phyloP scores from a whole-genome alignment of 2,329 filamentous ascomycete species.

The Penicillium sp. region DNA sequence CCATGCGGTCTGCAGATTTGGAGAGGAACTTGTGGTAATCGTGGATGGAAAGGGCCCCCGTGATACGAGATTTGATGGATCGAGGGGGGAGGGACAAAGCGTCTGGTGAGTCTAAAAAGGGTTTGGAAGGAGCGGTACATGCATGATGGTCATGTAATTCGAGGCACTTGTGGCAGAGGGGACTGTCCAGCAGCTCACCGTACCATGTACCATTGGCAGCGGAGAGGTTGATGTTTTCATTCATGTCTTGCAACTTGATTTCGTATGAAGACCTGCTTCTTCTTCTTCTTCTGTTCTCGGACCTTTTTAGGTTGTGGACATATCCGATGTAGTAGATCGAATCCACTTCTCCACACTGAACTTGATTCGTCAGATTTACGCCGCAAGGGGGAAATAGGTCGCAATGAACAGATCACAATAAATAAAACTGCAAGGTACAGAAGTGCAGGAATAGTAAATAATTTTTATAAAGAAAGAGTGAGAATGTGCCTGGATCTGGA shows the following conservation, averaged over 20 bases:
- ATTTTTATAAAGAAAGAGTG: not conserved
- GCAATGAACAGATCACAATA: conserved; percentile 4
- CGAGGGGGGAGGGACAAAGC: conserved; percentile 20
- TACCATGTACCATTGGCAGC: conserved; percentile 13
- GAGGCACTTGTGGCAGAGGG: conserved; percentile 15
- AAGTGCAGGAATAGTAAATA: not conserved
- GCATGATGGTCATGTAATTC: conserved; percentile 17
- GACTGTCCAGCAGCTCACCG: conserved; percentile 19
- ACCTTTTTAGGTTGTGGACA: conserved; percentile 21
- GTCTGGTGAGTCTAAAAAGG: conserved; percentile 19
- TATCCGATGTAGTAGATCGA: conserved; percentile 16
- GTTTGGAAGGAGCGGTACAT: conserved; percentile 16
- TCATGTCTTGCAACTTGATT: not conserved
- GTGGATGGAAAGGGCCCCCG: conserved; percentile 33
- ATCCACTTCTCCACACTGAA: conserved; percentile 11
- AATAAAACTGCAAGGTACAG: conserved; percentile 6
- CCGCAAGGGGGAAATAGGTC: conserved; percentile 3
- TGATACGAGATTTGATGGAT: conserved; percentile 19
- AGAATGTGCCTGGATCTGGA: not conserved
- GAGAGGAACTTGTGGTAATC: conserved; percentile 38
- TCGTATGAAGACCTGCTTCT: conserved; percentile 1
- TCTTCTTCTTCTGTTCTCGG: conserved; percentile 1
- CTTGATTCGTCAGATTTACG: conserved; percentile 6
- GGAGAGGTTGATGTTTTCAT: conserved; percentile 5
- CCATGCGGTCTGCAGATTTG: conserved; percentile 22